Evolutionary conservation across 495 filamentous ascomycete species (phyloP).

Genomic region (Bryoglossum gracile): DNA sequence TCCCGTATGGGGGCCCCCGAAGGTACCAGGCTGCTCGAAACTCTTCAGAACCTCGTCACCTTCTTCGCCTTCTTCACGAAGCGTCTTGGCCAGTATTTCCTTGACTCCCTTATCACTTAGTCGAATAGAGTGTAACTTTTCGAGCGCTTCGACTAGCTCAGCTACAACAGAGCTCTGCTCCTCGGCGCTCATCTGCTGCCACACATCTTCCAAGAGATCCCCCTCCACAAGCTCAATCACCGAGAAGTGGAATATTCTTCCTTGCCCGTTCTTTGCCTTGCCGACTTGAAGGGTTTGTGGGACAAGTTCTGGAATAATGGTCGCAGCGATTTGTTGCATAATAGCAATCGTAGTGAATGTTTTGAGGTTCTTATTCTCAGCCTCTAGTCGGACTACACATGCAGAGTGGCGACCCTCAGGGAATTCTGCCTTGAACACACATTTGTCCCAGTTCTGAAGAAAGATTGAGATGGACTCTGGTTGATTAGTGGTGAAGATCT

Average conservation of each 20-base stretch:
- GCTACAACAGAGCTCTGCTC: conserved; percentile 16
- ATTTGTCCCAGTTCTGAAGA: conserved; percentile 20
- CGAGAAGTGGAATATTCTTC: conserved; percentile 20
- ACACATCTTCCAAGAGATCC: conserved; percentile 17
- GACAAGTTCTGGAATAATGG: conserved; percentile 20
- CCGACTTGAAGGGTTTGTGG: conserved; percentile 16
- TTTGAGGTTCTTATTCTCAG: conserved; percentile 7
- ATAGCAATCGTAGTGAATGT: conserved; percentile 9
- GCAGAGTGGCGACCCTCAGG: conserved; percentile 9
- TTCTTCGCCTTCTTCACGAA: too few relatives aligned
- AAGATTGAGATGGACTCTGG: conserved; percentile 14
- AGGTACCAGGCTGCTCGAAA: neutral
- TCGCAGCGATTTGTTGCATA: conserved; percentile 17
- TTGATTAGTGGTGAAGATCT: conserved; percentile 14
- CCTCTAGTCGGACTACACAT: conserved; percentile 17
- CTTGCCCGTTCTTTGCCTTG: conserved; percentile 15
- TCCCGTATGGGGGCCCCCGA: conserved; percentile 14
- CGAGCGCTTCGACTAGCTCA: conserved; percentile 13
- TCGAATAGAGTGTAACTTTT: conserved; percentile 15
- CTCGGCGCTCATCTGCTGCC: conserved; percentile 7
- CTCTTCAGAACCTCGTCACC: conserved; percentile 1
- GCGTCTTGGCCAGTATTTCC: conserved; percentile 17
- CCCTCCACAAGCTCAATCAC: conserved; percentile 12
- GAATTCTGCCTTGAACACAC: conserved; percentile 18
- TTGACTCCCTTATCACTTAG: conserved; percentile 6